phyloP scores from a whole-genome alignment of 2,329 filamentous ascomycete genomes.

The Fusarium humuli region DNA sequence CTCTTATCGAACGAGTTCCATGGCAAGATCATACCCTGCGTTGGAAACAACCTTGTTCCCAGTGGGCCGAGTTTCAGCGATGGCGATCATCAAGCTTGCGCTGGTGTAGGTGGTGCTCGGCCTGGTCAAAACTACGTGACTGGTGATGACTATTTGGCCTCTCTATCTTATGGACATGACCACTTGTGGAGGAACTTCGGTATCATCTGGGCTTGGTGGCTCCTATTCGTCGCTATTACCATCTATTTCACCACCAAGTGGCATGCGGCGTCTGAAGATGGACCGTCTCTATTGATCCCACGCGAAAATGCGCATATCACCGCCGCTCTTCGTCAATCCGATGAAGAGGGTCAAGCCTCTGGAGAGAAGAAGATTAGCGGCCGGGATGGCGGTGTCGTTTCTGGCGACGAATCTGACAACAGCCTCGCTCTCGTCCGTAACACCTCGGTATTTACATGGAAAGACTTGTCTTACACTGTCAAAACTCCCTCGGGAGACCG shows the following conservation, averaged over 20 bases:
- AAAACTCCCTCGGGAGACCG: conserved; percentile 71
- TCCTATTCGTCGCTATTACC: conserved; percentile 67
- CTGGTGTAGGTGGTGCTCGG: conserved; percentile 67
- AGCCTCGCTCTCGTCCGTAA: conserved; percentile 64
- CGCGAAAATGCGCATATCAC: conserved; percentile 64
- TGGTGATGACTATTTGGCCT: conserved; percentile 69
- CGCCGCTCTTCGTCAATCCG: conserved; percentile 48
- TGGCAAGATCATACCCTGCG: conserved; percentile 63
- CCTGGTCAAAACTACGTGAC: conserved; percentile 61
- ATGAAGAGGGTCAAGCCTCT: conserved; percentile 61
- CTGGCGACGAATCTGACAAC: conserved; percentile 19
- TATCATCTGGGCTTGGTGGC: conserved; percentile 73
- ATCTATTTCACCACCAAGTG: conserved; percentile 68
- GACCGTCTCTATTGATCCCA: conserved; percentile 69
- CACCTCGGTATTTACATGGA: conserved; percentile 79
- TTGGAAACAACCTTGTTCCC: conserved; percentile 62
- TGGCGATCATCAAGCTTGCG: conserved; percentile 61
- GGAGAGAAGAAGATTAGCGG: conserved; percentile 37
- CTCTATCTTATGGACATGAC: conserved; percentile 63
- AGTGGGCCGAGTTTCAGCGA: conserved; percentile 61
- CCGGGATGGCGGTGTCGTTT: conserved; percentile 27
- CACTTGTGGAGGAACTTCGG: conserved; percentile 72
- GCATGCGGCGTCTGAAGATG: conserved; percentile 64
- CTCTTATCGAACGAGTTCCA: conserved; percentile 79
- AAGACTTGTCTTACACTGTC: conserved; percentile 77